These are phyloP conservation scores for Pseudisothecium myosuroides DNA, from an alignment of 225 moss, liverwort and hornwort genomes.

Conservation along the genomic window DNA sequence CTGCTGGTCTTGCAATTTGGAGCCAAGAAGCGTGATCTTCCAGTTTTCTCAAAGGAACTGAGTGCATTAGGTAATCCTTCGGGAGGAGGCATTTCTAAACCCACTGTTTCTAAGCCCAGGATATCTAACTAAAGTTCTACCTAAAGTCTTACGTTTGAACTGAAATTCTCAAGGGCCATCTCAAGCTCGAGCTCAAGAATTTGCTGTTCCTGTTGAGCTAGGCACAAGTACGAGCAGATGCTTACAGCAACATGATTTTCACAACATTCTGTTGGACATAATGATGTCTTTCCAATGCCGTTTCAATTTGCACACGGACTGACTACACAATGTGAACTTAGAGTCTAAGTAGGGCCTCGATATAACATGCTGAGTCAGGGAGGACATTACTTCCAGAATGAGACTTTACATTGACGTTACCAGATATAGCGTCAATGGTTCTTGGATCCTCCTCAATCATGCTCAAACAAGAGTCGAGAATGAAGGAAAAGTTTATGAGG, in stretches of 20 bases:
- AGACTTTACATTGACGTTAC: neutral
- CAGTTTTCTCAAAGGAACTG: neutral
- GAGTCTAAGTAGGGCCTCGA: neutral
- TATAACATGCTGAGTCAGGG: neutral
- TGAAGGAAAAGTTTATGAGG: neutral
- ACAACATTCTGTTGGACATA: neutral
- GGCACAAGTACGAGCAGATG: neutral
- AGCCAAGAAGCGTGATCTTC: slow-evolving; percentile 20
- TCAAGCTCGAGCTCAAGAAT: neutral
- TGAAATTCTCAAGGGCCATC: neutral
- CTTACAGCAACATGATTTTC: neutral
- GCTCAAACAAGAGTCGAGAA: neutral
- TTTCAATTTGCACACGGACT: neutral
- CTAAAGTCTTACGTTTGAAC: neutral
- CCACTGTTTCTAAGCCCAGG: neutral
- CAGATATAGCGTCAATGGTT: neutral
- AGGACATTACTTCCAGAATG: neutral
- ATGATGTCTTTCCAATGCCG: neutral
- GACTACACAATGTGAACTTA: neutral
- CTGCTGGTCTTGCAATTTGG: slow-evolving; percentile 17
- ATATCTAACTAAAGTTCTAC: neutral
- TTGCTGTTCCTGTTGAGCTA: neutral
- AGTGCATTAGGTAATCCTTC: neutral
- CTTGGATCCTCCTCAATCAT: neutral
- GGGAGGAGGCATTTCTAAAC: neutral